Evolutionary conservation across 2,329 filamentous ascomycete genomes (phyloP), one percentile per base, ranked within the genome.

Genomic region (Exophiala xenobiotica): DNA sequence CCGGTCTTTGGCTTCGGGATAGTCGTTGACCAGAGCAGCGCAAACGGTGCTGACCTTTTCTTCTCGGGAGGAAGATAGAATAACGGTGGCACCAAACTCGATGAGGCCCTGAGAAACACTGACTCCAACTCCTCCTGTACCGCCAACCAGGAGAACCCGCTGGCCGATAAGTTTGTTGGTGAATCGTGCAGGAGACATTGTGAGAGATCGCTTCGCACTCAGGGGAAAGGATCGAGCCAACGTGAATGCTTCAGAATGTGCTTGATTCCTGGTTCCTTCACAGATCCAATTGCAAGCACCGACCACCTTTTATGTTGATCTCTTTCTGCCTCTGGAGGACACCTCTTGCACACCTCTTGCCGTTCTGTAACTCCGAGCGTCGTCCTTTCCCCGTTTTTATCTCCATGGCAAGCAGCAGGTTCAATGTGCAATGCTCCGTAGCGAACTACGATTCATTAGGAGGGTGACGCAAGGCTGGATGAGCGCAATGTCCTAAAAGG

Each of bases 41-140:
- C 82, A 63, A 8, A 80, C 75, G 1, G 64, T 61, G 24, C 74
- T 61, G 29, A 87, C 65, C 40, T 77, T 77, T 23, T 66, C 46
- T 7, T 71, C 65, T 47, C 75, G 79, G 2, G 82, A 85, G 2
- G 79, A 82, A n/a, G 79, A 78, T 61, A 87, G 76, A 39, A 73
- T 76, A 12, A 87, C 78, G n/a, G 64, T 65, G 31, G 78, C 78
- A 26, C 80, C 80, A 51, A 77, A 69, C 46, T 79, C 77, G 35
- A 85, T 64, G 11, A 73, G 69, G 2, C 76, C 78, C 70, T 84
- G 77, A 45, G 83, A 82, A 8, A 83, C 79, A 48, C 70, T 75
- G 57, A 76, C 81, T 24, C 83, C 84, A 33, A 87, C 82, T 45
- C 84, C 84, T 12, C 78, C 76, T 2, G 80, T 79, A 33, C 82